These are phyloP conservation scores for Penicillium soppii DNA, from an alignment of 495 filamentous ascomycete species.

Conservation along the genomic window DNA sequence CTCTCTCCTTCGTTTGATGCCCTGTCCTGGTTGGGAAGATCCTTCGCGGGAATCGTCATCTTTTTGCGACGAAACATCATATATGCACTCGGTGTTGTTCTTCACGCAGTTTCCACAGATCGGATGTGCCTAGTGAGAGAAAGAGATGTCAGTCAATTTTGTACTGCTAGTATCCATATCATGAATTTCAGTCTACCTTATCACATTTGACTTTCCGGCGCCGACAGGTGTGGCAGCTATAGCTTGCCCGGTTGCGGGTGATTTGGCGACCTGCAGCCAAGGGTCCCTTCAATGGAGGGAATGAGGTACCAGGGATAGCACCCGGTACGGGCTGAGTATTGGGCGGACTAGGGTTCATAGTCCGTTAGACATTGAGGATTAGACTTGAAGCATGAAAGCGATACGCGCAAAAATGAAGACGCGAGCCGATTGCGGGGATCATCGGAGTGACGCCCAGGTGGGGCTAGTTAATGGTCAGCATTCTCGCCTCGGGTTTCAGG, in stretches of 20 bases:
- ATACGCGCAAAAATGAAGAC: not conserved
- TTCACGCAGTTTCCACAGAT: conserved; percentile 50
- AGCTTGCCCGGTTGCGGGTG: conserved; percentile 49
- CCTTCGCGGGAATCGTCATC: conserved; percentile 14
- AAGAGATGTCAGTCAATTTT: not conserved
- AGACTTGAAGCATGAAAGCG: not conserved
- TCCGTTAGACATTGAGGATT: conserved; percentile 1
- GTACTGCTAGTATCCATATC: too few relatives aligned
- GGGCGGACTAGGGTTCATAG: conserved; percentile 15
- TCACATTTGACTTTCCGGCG: conserved; percentile 49
- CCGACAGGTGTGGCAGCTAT: conserved; percentile 51
- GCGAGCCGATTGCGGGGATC: conserved; percentile 2
- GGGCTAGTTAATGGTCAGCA: not conserved
- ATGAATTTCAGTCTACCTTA: conserved; percentile 34
- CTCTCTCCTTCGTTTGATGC: conserved; percentile 38
- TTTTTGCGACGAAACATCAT: conserved; percentile 36
- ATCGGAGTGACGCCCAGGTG: not conserved
- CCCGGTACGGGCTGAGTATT: conserved; percentile 5
- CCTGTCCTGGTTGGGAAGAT: conserved; percentile 23
- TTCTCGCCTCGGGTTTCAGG: not conserved
- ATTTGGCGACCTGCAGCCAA: conserved; percentile 39
- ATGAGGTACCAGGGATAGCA: not conserved
- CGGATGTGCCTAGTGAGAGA: conserved; percentile 38
- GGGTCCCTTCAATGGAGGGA: conserved; percentile 14
- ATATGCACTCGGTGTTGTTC: conserved; percentile 44